These are phyloP conservation scores for Nakataea oryzae DNA, from an alignment of 2,329 filamentous ascomycete species.

Conservation along the genomic window DNA sequence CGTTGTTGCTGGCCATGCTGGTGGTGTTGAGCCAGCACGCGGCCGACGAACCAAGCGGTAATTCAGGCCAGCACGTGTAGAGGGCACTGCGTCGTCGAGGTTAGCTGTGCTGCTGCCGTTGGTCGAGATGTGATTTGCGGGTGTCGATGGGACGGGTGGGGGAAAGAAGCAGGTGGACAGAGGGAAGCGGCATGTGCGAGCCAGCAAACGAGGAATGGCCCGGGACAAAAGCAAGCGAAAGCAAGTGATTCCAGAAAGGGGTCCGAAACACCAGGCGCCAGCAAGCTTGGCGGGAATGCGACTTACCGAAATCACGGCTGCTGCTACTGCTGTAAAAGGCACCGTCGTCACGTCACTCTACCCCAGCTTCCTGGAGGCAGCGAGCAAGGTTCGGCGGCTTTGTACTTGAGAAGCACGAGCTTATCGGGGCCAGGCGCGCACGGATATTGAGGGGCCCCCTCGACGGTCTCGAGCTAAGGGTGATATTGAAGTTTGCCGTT, in stretches of 20 bases:
- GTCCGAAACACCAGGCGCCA: neutral
- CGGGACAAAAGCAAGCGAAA: neutral
- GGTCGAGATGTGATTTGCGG: neutral
- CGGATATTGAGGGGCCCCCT: neutral
- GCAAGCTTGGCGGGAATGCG: neutral
- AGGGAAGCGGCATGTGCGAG: neutral
- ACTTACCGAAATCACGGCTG: neutral
- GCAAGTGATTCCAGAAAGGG: neutral
- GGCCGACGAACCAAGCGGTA: neutral
- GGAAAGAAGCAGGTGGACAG: neutral
- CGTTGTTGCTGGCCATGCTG: neutral
- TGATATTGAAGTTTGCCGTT: neutral
- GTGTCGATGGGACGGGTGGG: neutral
- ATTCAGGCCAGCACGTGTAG: neutral
- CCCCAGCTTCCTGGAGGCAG: neutral
- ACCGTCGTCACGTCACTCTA: neutral
- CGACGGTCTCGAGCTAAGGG: neutral
- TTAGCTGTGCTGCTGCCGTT: neutral
- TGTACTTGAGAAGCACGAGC: neutral
- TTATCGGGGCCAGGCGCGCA: neutral
- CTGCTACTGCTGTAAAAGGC: neutral
- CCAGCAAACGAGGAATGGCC: neutral
- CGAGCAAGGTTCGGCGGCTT: too few relatives aligned
- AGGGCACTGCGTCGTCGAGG: neutral
- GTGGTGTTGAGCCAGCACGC: neutral